Percentiles rank a stretch among this genome's conserved stretches.
Evolutionary conservation across 805 yeast genomes (phyloP).

Genomic region (Maudiozyma pseudohumilis): DNA sequence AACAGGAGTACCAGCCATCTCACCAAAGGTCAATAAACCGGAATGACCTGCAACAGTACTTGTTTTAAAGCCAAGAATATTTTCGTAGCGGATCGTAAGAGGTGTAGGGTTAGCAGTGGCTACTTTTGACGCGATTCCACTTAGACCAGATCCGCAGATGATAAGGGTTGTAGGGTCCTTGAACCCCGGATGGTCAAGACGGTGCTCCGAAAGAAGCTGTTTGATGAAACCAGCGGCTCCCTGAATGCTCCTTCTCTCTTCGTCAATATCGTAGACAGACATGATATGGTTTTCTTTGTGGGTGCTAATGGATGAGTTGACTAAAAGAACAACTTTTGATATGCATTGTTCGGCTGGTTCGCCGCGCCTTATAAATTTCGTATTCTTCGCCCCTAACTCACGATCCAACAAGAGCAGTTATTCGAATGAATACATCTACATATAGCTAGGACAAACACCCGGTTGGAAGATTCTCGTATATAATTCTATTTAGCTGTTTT

Average conservation of each 20-base stretch:
- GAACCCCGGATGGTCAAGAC: not conserved
- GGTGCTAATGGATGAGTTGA: no score
- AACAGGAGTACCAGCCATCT: conserved; percentile 64
- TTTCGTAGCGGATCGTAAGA: conserved; percentile 47
- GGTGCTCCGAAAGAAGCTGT: not conserved
- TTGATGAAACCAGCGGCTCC: conserved; percentile 4
- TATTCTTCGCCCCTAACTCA: no score
- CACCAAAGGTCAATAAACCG: conserved; percentile 74
- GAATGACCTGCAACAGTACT: conserved; percentile 90
- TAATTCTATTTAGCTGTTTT: no score
- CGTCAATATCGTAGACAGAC: conserved; percentile 4
- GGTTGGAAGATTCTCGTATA: no score
- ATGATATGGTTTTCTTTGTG: not conserved
- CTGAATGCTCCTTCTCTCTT: conserved; percentile 1
- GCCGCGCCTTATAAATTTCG: no score
- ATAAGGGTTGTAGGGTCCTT: conserved; percentile 55
- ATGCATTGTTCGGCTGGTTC: no score
- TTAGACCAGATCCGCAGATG: conserved; percentile 92
- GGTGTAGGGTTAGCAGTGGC: conserved; percentile 28
- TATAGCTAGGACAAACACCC: no score
- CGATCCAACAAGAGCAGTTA: no score
- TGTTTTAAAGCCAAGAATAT: conserved; percentile 69
- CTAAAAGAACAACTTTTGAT: no score
- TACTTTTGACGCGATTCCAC: conserved; percentile 60
- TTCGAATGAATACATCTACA: no score